These are phyloP conservation scores for Salix exigua DNA, from an alignment of 345 rosid species.

Conservation along the genomic window DNA sequence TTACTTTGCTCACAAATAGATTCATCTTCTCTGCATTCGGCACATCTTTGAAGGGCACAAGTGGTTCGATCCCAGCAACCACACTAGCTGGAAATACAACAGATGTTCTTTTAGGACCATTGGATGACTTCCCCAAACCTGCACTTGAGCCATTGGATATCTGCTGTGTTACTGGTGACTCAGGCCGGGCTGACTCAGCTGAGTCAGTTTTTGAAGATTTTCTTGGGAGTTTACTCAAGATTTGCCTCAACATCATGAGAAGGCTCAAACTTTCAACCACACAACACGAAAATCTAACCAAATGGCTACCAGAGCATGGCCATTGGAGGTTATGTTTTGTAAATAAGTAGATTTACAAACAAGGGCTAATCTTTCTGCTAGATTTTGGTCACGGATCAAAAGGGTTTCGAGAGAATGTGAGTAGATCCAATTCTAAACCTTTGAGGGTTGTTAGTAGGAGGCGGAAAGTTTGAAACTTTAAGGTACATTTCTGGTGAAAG, in stretches of 20 bases:
- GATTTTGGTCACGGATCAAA: constrained; percentile 35
- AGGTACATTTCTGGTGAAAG: constrained; percentile 4
- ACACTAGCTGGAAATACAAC: constrained; percentile 75
- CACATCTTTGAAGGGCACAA: constrained; percentile 78
- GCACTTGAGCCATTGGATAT: constrained; percentile 34
- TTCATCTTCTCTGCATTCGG: constrained; percentile 63
- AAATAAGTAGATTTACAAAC: constrained; percentile 6
- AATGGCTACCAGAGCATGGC: neutral
- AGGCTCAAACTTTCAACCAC: neutral
- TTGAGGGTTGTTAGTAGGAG: neutral
- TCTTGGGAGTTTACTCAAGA: constrained; percentile 66
- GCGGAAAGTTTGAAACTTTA: neutral
- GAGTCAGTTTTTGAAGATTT: constrained; percentile 55
- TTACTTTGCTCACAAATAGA: constrained; percentile 79
- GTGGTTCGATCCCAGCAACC: constrained; percentile 77
- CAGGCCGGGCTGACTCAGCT: constrained; percentile 40
- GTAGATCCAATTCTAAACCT: constrained; percentile 2
- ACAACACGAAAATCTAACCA: constrained; percentile 2
- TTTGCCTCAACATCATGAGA: constrained; percentile 58
- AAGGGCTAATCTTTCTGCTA: constrained; percentile 11
- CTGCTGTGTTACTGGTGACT: constrained; percentile 30
- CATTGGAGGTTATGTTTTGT: constrained; percentile 8
- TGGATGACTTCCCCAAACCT: constrained; percentile 22
- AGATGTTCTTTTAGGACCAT: constrained; percentile 49
- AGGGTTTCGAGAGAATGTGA: neutral